Evolutionary conservation across 2,329 filamentous ascomycete species (phyloP).

Genomic region (Huntiella bhutanensis): DNA sequence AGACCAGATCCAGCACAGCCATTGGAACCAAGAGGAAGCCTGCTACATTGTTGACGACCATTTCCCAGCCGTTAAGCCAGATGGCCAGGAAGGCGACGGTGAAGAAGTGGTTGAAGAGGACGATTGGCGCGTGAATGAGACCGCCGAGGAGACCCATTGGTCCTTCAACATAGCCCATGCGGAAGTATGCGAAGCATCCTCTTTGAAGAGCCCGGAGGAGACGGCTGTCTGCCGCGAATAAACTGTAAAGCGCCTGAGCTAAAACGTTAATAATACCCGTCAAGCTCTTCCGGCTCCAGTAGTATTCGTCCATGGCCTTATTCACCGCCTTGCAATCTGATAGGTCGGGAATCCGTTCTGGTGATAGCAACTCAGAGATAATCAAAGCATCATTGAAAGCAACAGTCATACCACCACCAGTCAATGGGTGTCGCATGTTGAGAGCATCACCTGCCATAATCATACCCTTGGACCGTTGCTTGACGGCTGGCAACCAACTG

Average conservation of each 20-base stretch:
- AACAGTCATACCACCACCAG: slow-evolving; percentile 94
- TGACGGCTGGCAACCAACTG: slow-evolving; percentile 66
- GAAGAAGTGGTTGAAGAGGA: slow-evolving; percentile 88
- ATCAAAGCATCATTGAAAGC: slow-evolving; percentile 82
- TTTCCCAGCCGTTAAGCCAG: slow-evolving; percentile 35
- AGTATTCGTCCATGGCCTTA: slow-evolving; percentile 53
- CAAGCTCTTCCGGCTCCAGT: slow-evolving; percentile 69
- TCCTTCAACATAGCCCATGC: slow-evolving; percentile 53
- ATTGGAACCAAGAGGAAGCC: slow-evolving; percentile 42
- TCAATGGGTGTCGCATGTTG: slow-evolving; percentile 99
- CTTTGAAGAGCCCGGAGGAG: slow-evolving; percentile 64
- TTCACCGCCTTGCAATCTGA: slow-evolving; percentile 47
- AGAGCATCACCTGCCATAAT: slow-evolving; percentile 81
- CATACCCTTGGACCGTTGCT: slow-evolving; percentile 39
- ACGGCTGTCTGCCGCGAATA: slow-evolving; percentile 71
- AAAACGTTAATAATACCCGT: slow-evolving; percentile 91
- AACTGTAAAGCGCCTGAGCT: slow-evolving; percentile 77
- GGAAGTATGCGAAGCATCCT: slow-evolving; percentile 89
- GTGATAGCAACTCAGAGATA: slow-evolving; percentile 54
- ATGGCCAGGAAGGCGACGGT: slow-evolving; percentile 76
- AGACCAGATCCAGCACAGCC: slow-evolving; percentile 42
- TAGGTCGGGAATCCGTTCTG: slow-evolving; percentile 47
- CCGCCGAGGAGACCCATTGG: slow-evolving; percentile 70
- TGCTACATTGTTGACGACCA: slow-evolving; percentile 25
- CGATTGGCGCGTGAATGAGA: slow-evolving; percentile 54